Base-by-base conservation (phyloP, 2,329 filamentous ascomycete species). In the Cladobotryum protrusum region DNA sequence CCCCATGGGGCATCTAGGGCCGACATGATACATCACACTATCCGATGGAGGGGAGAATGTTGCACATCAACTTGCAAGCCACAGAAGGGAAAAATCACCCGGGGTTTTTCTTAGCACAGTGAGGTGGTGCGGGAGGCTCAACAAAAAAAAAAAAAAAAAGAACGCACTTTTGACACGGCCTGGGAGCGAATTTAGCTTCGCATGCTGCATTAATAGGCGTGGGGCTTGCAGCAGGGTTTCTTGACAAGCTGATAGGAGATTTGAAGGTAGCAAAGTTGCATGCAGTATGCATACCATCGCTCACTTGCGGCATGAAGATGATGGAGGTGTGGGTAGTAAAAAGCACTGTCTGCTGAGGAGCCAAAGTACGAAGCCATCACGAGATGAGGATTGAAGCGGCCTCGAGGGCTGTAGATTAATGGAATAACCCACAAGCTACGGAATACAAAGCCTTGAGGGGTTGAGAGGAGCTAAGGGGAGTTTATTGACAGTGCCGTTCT, bases 1-100 rank as follows among this genome's bases (percentile, higher is more conserved):
- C 43, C 48, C 48, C 48, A 50, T 33, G 43, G 41, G 37, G 48
- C 39, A 20, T 34, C 39, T 14, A 29, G 24, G 24, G n/a, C n/a
- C n/a, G n/a, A n/a, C n/a, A n/a, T n/a, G n/a, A n/a, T n/a, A n/a
- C n/a, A n/a, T n/a, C n/a, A n/a, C n/a, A n/a, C n/a, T n/a, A n/a
- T n/a, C 24, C 24, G 24, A 29, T 6, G 24, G 24, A 29, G 24
- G 24, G 24, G 24, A 29, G 7, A 8, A 9, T 9, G 11, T 29
- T 29, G 24, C 24, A 29, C 24, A 29, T 37, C 13, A n/a, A 37
- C 12, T 13, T 6, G 13, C 13, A 37, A n/a, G n/a, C n/a, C n/a
- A n/a, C n/a, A n/a, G n/a, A n/a, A n/a, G 2, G 6, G 24, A 9
- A 29, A 29, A 29, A 29, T 29, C 24, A 29, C 6, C 24, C 24